Conservation (phyloP, 140 eudicot species). For the Oenanthe javanica region DNA sequence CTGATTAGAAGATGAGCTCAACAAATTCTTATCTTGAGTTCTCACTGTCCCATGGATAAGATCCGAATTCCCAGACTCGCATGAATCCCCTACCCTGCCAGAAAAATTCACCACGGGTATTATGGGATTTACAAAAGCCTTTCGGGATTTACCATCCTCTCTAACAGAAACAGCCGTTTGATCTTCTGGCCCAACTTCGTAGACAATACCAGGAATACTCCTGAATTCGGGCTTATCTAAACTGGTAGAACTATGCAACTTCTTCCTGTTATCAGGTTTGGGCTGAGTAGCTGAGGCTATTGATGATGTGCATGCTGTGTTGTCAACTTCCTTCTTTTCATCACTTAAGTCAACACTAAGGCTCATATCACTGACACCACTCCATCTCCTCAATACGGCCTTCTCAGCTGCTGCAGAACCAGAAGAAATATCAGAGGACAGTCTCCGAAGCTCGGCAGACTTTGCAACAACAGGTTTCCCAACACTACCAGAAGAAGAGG, state of each 20-base stretch:
- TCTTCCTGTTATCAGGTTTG: slow-evolving; percentile 19
- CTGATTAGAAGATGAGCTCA: slow-evolving; percentile 34
- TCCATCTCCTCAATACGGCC: slow-evolving; percentile 92
- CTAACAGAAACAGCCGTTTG: slow-evolving; percentile 16
- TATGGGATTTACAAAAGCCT: slow-evolving; percentile 22
- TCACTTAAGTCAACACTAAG: slow-evolving; percentile 67
- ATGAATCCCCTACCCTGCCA: slow-evolving; percentile 30
- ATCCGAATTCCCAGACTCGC: slow-evolving; percentile 30
- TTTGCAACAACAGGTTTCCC: slow-evolving; percentile 59
- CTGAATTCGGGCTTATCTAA: slow-evolving; percentile 30
- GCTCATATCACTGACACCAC: slow-evolving; percentile 99
- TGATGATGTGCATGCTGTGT: slow-evolving; percentile 48
- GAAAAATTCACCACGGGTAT: slow-evolving; percentile 21
- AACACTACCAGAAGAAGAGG: slow-evolving; percentile 44
- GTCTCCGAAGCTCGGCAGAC: slow-evolving; percentile 62
- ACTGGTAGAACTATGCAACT: slow-evolving; percentile 21
- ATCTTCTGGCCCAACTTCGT: slow-evolving; percentile 19
- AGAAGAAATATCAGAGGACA: slow-evolving; percentile 67
- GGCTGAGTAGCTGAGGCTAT: slow-evolving; percentile 16
- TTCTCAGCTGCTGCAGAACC: slow-evolving; percentile 30
- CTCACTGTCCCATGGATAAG: slow-evolving; percentile 21
- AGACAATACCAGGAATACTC: slow-evolving; percentile 14
- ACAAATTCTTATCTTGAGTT: slow-evolving; percentile 28
- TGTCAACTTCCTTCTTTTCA: slow-evolving; percentile 68
- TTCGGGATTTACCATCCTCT: slow-evolving; percentile 16